phyloP scores from a whole-genome alignment of 345 rosid species.

The Orychophragmus violaceus region DNA sequence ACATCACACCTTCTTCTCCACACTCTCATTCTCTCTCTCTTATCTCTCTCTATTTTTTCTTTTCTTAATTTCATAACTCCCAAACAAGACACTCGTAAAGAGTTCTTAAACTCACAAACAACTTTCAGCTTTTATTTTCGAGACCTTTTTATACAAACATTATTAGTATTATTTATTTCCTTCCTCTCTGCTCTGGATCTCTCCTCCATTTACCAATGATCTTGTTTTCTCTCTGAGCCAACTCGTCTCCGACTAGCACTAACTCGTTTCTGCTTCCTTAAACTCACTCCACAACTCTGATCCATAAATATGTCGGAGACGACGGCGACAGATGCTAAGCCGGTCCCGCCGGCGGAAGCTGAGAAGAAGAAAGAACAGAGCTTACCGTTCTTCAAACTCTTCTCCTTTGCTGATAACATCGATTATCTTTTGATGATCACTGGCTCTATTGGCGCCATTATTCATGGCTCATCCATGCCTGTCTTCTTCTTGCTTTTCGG shows the following conservation, averaged over 20 bases:
- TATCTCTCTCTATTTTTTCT: not conserved
- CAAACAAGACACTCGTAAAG: slow-evolving; percentile 22
- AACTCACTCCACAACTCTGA: not conserved
- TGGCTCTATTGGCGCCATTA: slow-evolving; percentile 81
- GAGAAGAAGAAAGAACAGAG: slow-evolving; percentile 97
- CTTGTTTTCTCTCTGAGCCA: slow-evolving; percentile 13
- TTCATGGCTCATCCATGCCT: slow-evolving; percentile 98
- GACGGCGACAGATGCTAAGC: slow-evolving; percentile 36
- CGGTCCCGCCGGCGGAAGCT: slow-evolving; percentile 54
- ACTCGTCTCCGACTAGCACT: slow-evolving; percentile 11
- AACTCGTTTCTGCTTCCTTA: not conserved
- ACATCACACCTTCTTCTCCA: slow-evolving; percentile 2
- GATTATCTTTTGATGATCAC: slow-evolving; percentile 71
- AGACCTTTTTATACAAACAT: slow-evolving; percentile 18
- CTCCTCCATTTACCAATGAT: slow-evolving; percentile 13
- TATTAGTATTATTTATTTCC: slow-evolving; percentile 3
- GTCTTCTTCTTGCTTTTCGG: slow-evolving; percentile 93
- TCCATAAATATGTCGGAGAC: slow-evolving; percentile 56
- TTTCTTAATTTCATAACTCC: not conserved
- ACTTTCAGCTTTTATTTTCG: slow-evolving; percentile 28
- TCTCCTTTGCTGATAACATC: slow-evolving; percentile 88
- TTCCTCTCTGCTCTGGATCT: slow-evolving; percentile 14
- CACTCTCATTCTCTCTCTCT: slow-evolving; percentile 20
- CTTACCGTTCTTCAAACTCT: slow-evolving; percentile 85
- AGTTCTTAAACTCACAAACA: slow-evolving; percentile 34